Percentiles rank a stretch among this genome's conserved stretches.
Conservation (phyloP, 495 filamentous ascomycete genomes). For the Elasticomyces elasticus region DNA sequence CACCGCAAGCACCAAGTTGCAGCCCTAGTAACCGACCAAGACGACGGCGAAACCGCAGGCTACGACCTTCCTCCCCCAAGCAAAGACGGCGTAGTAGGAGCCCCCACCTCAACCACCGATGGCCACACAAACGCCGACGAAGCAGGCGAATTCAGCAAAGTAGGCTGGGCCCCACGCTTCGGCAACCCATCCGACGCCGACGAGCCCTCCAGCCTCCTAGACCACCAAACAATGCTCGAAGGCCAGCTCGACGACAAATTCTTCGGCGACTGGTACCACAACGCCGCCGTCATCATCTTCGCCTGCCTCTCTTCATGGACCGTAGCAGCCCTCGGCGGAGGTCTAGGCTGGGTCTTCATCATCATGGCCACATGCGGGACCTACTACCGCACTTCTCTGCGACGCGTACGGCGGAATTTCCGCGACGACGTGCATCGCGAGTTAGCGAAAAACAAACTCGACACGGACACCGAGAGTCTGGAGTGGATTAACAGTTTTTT, state of each 20-base stretch:
- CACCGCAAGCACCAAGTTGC: conserved; percentile 19
- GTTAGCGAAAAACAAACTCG: conserved; percentile 76
- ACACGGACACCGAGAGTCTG: conserved; percentile 84
- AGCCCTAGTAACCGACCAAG: conserved; percentile 59
- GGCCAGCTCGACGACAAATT: conserved; percentile 76
- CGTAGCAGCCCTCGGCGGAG: conserved; percentile 77
- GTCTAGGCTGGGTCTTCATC: conserved; percentile 83
- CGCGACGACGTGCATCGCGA: conserved; percentile 91
- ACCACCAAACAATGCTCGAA: conserved; percentile 84
- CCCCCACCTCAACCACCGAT: conserved; percentile 36
- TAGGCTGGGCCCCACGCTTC: conserved; percentile 85
- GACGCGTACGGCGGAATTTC: conserved; percentile 88
- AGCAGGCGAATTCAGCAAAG: conserved; percentile 52
- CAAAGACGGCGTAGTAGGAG: conserved; percentile 52
- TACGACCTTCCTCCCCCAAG: conserved; percentile 71
- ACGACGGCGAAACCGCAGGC: conserved; percentile 55
- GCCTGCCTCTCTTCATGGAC: conserved; percentile 87
- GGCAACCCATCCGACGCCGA: conserved; percentile 44
- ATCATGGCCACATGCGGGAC: conserved; percentile 86
- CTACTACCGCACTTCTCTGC: conserved; percentile 93
- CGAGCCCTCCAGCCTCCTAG: conserved; percentile 59
- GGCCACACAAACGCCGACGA: conserved; percentile 48
- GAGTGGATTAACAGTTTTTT: conserved; percentile 99
- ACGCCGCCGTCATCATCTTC: conserved; percentile 83
- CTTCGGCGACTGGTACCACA: conserved; percentile 98